Percentiles rank a stretch among this genome's conserved stretches.
Evolutionary conservation across 139 green algal species (phyloP).

Genomic region (Micractinium conductrix): DNA sequence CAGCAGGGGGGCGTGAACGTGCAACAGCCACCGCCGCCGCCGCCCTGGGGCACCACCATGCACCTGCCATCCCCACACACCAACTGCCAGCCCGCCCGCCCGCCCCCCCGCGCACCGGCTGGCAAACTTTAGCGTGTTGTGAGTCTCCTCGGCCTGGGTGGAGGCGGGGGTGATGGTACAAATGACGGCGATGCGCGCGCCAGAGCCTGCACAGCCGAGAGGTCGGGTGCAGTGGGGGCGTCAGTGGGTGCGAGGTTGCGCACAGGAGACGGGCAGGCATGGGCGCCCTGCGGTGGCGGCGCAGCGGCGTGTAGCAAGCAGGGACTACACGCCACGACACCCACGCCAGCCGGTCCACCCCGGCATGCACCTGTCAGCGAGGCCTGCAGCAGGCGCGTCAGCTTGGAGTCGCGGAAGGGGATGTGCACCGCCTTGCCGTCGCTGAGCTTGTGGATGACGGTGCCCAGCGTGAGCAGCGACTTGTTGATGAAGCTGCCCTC

Average conservation of each 20-base stretch:
- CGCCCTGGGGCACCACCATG: neutral
- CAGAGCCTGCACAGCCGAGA: slow-evolving; percentile 57
- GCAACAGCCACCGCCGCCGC: neutral
- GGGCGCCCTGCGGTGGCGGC: neutral
- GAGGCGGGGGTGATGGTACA: slow-evolving; percentile 92
- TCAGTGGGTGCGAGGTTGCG: neutral
- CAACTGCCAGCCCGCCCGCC: too few species aligned
- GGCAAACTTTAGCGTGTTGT: slow-evolving; percentile 99
- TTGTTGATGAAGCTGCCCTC: slow-evolving; percentile 98
- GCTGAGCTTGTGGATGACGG: slow-evolving; percentile 89
- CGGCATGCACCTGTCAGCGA: slow-evolving; percentile 28
- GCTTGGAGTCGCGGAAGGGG: slow-evolving; percentile 91
- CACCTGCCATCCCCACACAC: neutral
- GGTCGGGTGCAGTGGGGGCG: neutral
- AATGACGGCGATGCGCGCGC: slow-evolving; percentile 80
- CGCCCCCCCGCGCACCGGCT: slow-evolving; percentile 34
- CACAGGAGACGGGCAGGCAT: neutral
- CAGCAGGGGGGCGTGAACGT: neutral
- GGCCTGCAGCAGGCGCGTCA: slow-evolving; percentile 82
- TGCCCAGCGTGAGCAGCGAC: slow-evolving; percentile 92
- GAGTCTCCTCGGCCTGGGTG: slow-evolving; percentile 89
- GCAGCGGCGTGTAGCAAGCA: neutral
- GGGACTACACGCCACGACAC: too few species aligned
- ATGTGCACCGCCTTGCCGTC: slow-evolving; percentile 75
- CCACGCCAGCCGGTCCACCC: slow-evolving; percentile 25